Percentiles rank a stretch among this genome's conserved stretches.
phyloP scores from a whole-genome alignment of 345 rosid genomes.

The Punica granatum region DNA sequence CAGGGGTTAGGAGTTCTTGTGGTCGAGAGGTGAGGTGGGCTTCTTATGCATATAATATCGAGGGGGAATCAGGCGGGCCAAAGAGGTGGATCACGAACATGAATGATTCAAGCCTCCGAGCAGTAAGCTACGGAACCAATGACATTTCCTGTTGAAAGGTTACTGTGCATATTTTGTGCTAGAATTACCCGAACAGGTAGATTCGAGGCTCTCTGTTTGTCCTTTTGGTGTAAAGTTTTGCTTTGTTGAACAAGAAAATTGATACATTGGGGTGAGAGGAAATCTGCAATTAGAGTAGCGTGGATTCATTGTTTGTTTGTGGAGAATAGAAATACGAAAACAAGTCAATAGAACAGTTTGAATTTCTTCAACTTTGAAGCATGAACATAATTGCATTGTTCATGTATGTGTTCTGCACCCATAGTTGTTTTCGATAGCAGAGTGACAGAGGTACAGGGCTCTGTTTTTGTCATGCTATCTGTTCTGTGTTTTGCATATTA shows the following conservation, averaged over 20 bases:
- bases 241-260: neutral
- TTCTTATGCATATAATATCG: constrained; percentile 76
- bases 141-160: constrained; percentile 51
- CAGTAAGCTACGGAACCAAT: constrained; percentile 80
- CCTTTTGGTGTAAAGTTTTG: neutral
- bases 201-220: neutral
- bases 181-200: neutral
- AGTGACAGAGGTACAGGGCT: neutral
- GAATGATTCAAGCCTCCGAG: constrained; percentile 69
- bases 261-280: neutral
- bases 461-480: too few relatives aligned
- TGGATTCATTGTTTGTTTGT: neutral
- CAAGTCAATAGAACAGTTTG: neutral
- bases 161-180: neutral
- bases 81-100: constrained; percentile 82
- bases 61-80: constrained; percentile 56
- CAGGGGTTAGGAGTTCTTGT: constrained; percentile 56
- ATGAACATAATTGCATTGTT: neutral
- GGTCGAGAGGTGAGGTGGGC: constrained; percentile 54
- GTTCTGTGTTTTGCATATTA: neutral
- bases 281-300: neutral
- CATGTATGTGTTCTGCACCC: neutral
- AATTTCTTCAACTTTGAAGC: neutral
- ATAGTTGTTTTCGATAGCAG: neutral
- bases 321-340: neutral